Conservation (phyloP, 495 filamentous ascomycete genomes). For the Hypomontagnella submonticulosa region DNA sequence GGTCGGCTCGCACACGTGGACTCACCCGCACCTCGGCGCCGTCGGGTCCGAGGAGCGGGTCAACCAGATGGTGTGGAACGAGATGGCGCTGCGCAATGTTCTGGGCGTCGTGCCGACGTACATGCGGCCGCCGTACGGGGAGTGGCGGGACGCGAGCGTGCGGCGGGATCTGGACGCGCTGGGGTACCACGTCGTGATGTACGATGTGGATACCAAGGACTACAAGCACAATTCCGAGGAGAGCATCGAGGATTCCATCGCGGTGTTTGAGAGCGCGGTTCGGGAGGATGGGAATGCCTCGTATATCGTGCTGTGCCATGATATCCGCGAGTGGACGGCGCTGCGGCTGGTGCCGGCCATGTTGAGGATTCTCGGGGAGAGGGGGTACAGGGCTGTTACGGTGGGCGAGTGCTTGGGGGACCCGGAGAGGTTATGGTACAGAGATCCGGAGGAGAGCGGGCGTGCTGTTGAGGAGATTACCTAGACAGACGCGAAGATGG, state of each 20-base stretch:
- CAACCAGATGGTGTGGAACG: conserved; percentile 72
- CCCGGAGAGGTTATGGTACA: conserved; percentile 59
- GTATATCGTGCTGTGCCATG: conserved; percentile 64
- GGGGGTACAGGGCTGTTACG: conserved; percentile 61
- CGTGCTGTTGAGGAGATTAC: neutral
- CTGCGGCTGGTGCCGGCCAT: conserved; percentile 71
- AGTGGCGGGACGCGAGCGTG: conserved; percentile 61
- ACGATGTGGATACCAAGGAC: conserved; percentile 76
- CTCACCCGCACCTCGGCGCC: conserved; percentile 71
- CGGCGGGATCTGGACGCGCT: conserved; percentile 61
- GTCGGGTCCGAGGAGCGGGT: conserved; percentile 60
- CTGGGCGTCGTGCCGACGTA: conserved; percentile 75
- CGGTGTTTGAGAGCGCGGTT: conserved; percentile 51
- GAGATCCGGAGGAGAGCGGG: conserved; percentile 19
- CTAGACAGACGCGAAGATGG: too few species aligned
- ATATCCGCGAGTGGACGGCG: conserved; percentile 73
- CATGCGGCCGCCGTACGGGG: conserved; percentile 78
- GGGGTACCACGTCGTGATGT: conserved; percentile 74
- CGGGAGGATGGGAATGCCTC: conserved; percentile 49
- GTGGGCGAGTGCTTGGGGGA: conserved; percentile 54
- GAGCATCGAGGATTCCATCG: conserved; percentile 65
- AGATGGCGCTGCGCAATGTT: conserved; percentile 74
- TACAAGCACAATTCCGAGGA: conserved; percentile 65
- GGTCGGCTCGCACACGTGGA: conserved; percentile 78
- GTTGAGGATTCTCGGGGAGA: conserved; percentile 60